These are phyloP conservation scores for Yamadazyma diddensiae DNA, from an alignment of 1,139 yeast species.

Conservation along the genomic window DNA sequence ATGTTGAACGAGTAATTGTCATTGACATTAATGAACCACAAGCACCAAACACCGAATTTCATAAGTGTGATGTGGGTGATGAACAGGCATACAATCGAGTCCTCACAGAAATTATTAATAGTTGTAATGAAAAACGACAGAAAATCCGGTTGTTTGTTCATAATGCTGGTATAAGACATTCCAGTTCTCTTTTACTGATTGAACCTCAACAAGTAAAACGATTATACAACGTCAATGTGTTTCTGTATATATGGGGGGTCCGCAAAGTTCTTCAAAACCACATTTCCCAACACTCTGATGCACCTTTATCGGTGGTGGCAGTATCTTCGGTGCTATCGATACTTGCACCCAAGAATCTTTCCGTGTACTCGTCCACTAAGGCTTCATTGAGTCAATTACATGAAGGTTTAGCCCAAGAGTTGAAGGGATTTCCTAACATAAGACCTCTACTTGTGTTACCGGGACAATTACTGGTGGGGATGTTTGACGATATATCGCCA, in stretches of 20 bases:
- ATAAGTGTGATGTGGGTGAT: constrained; percentile 51
- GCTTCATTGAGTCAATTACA: constrained; percentile 59
- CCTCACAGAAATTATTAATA: constrained; percentile 21
- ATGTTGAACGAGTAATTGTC: constrained; percentile 37
- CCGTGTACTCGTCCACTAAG: constrained; percentile 65
- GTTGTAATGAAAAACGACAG: constrained; percentile 27
- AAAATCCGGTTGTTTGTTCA: constrained; percentile 57
- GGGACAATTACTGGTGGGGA: constrained; percentile 62
- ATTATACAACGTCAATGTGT: constrained; percentile 53
- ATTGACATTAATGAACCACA: constrained; percentile 46
- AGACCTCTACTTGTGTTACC: constrained; percentile 55
- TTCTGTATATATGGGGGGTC: constrained; percentile 54
- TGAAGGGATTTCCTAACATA: constrained; percentile 24
- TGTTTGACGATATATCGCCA: constrained; percentile 63
- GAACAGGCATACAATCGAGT: constrained; percentile 23
- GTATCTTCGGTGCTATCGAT: constrained; percentile 70
- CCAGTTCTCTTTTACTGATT: constrained; percentile 38
- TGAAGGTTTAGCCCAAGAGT: constrained; percentile 56
- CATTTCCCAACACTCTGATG: neutral
- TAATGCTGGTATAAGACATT: constrained; percentile 72
- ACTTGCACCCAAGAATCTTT: constrained; percentile 65
- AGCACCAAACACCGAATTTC: constrained; percentile 20
- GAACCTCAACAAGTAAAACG: constrained; percentile 26
- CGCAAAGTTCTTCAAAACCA: constrained; percentile 26
- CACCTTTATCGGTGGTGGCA: constrained; percentile 52